Evolutionary conservation across 1,284 basidiomycete genomes (phyloP).

Genomic region (Puccinia novopanici): DNA sequence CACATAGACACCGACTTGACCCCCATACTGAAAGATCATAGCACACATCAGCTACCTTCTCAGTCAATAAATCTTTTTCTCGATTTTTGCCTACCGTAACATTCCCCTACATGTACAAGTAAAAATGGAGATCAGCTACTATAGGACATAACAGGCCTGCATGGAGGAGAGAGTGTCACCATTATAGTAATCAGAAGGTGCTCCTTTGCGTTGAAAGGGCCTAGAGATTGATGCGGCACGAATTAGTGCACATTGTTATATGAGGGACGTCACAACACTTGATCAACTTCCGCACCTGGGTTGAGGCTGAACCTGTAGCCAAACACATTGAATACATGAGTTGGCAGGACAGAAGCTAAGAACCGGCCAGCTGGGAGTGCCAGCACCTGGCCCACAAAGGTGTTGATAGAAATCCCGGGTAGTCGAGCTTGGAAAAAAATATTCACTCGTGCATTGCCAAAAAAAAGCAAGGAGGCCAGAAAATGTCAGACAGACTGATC

Average conservation of each 20-base stretch:
- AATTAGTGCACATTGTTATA: neutral
- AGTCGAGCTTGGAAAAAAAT: conserved; percentile 50
- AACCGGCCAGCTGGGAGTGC: conserved; percentile 71
- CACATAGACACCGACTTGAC: conserved; percentile 44
- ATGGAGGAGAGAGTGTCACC: conserved; percentile 12
- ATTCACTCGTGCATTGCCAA: conserved; percentile 53
- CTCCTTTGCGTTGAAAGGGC: conserved; percentile 47
- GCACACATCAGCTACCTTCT: neutral
- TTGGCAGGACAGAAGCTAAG: conserved; percentile 70
- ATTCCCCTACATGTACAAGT: conserved; percentile 43
- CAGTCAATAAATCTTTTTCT: neutral
- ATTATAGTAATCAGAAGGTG: conserved; percentile 49
- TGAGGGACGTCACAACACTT: neutral
- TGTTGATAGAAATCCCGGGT: conserved; percentile 51
- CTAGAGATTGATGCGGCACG: neutral
- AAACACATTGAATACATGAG: conserved; percentile 67
- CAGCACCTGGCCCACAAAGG: conserved; percentile 54
- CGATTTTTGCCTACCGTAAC: conserved; percentile 47
- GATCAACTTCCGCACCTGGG: conserved; percentile 33
- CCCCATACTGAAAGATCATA: conserved; percentile 48
- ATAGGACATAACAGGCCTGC: neutral
- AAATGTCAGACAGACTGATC: conserved; percentile 25
- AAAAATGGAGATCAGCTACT: neutral
- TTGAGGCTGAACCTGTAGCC: conserved; percentile 59
- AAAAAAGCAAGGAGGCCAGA: conserved; percentile 19